A percentile compares a stretch with the other conserved stretches of the same genome.
phyloP scores from a whole-genome alignment of 176 grass and related monocot species.

The Ensete glaucum region DNA sequence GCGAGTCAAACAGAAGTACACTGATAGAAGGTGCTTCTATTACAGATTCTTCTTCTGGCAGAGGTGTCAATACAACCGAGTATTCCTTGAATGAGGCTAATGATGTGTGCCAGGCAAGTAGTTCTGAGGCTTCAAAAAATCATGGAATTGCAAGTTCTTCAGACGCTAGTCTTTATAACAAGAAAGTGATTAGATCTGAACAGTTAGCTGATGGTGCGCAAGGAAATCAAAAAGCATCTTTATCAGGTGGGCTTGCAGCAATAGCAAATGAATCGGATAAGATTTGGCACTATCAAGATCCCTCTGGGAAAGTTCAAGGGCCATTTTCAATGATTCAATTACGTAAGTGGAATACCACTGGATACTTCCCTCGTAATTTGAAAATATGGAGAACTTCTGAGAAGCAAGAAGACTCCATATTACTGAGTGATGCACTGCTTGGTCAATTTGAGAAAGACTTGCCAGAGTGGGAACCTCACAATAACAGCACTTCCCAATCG shows the following conservation, averaged over 20 bases:
- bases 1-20: conserved; percentile 44
- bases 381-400: conserved; percentile 81
- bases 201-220: conserved; percentile 23
- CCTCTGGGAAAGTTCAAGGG: conserved; percentile 80
- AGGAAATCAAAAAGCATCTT: conserved; percentile 23
- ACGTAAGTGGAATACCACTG: conserved; percentile 82
- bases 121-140: conserved; percentile 26
- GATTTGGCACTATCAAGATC: conserved; percentile 88
- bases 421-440: conserved; percentile 69
- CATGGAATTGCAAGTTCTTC: not conserved
- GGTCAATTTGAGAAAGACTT: conserved; percentile 82
- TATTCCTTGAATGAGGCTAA: conserved; percentile 25
- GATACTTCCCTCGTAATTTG: conserved; percentile 74
- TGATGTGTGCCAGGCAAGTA: conserved; percentile 27
- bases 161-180: conserved; percentile 14
- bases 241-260: conserved; percentile 22
- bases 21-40: conserved; percentile 34
- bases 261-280: conserved; percentile 61
- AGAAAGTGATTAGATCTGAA: conserved; percentile 18
- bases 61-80: conserved; percentile 33
- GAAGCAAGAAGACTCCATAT: conserved; percentile 81
- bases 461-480: conserved; percentile 46
- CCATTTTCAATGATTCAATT: conserved; percentile 91
- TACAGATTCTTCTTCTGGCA: conserved; percentile 35
- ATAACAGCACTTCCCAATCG: conserved; percentile 25